A percentile compares a stretch with the other conserved stretches of the same genome.
Conservation (phyloP, 108 stramenopile species). For the Cyclostephanos invisitatus region DNA sequence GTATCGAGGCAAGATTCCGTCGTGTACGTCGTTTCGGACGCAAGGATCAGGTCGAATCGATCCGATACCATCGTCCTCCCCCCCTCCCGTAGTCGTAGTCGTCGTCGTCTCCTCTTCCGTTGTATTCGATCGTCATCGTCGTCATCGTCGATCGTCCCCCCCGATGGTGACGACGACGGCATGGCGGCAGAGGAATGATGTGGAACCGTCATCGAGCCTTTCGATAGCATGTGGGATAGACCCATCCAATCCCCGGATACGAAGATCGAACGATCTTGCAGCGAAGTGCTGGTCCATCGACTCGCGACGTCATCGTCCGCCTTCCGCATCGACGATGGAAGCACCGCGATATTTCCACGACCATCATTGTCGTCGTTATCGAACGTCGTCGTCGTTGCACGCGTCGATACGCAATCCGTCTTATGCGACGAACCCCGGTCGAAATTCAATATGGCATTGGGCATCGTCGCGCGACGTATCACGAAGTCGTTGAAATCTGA, state of each 20-base stretch:
- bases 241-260: constrained; percentile 74
- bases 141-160: not conserved
- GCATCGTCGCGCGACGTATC: constrained; percentile 58
- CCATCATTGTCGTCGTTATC: not conserved
- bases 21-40: constrained; percentile 85
- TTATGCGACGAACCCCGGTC: constrained; percentile 3
- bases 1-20: constrained; percentile 63
- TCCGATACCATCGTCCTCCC: constrained; percentile 23
- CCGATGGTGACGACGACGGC: not conserved
- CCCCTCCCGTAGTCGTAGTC: not conserved
- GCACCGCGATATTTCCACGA: too few species aligned
- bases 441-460: constrained; percentile 58
- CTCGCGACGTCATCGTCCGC: not conserved
- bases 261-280: constrained; percentile 44
- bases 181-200: not conserved
- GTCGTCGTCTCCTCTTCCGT: not conserved
- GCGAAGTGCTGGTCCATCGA: not conserved
- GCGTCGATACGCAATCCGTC: constrained; percentile 6
- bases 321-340: not conserved
- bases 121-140: not conserved
- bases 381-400: constrained; percentile 4
- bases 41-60: constrained; percentile 71
- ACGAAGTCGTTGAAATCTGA: constrained; percentile 70
- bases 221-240: constrained; percentile 51
- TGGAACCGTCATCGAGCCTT: constrained; percentile 7